Evolutionary conservation across 1,284 basidiomycete genomes (phyloP), one percentile per base, ranked within the genome.

Genomic region (Chiua sp.): DNA sequence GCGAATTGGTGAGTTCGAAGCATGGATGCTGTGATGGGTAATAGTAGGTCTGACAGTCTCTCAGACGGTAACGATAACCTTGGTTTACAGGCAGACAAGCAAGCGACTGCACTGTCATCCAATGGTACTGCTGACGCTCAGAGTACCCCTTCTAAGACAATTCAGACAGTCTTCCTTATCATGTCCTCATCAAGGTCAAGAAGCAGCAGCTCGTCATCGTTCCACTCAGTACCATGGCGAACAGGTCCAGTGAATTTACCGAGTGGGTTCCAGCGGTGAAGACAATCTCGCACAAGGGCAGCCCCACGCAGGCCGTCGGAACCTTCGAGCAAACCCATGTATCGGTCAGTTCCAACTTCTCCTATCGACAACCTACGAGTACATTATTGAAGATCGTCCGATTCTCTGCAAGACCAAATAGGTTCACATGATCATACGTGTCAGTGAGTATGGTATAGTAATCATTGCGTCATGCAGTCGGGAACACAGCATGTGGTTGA

Each of bases 341-440:
- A 80, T 85, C 59, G 87, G 89, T 56, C 87, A 93, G 67, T 98
- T 98, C 85, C 96, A 99, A 73, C n/a, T n/a, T n/a, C 98, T 99
- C 26, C 80, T 98, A 61, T 78, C 99, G 58, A 99, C 98, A 18
- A 99, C 98, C 1, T 99, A 98, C 77, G 98, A 99, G 77, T 99
- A 98, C 74, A 97, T 99, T 76, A 98, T 98, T 83, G 98, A 98
- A 81, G 98, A 99, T 77, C 88, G 95, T 20, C 93, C 92, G 2
- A 78, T 94, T 63, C 82, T 99, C 52, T 88, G 89, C 72, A 95
- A 96, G 79, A 88, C 97, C 73, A 96, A 96, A 75, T 99, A 98
- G 98, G 80, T 98, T 23, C 96, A 98, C 76, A 98, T 98, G 91
- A 98, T 99, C 75, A 98, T 99, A 66, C n/a, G n/a, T n/a, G n/a